These are phyloP conservation scores for Coemansia sp. DNA, from an alignment of 192 early-diverging fungal genomes.

Conservation along the genomic window DNA sequence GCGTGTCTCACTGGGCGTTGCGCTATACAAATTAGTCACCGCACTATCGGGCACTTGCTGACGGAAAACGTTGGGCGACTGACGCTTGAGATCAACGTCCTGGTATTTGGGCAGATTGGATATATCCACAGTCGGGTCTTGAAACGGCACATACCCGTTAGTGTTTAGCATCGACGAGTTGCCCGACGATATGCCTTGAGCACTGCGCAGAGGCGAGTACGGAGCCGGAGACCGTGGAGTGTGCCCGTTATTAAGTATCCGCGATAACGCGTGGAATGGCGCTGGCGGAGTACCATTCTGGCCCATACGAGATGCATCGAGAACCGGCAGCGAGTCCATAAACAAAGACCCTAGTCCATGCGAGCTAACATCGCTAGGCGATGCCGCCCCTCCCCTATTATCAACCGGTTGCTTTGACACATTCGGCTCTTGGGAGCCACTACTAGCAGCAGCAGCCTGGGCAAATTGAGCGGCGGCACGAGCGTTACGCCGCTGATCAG, in stretches of 20 bases:
- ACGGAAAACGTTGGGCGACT: neutral
- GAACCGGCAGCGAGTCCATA: constrained; percentile 28
- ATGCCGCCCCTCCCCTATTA: neutral
- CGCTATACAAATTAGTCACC: neutral
- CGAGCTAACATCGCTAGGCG: constrained; percentile 20
- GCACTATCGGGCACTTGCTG: neutral
- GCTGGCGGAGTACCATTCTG: neutral
- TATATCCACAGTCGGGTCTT: constrained; percentile 53
- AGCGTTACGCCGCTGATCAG: constrained; percentile 11
- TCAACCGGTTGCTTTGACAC: neutral
- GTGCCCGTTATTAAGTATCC: constrained; percentile 9
- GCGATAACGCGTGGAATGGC: constrained; percentile 10
- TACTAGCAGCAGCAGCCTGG: constrained; percentile 2
- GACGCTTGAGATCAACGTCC: constrained; percentile 18
- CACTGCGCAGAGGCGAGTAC: neutral
- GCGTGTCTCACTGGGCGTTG: neutral
- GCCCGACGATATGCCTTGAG: neutral
- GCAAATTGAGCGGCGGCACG: constrained; percentile 25
- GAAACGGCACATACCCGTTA: constrained; percentile 49
- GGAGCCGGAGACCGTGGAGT: constrained; percentile 8
- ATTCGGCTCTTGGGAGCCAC: no score
- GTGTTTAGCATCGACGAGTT: constrained; percentile 9
- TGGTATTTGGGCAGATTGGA: constrained; percentile 31
- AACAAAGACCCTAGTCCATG: constrained; percentile 47
- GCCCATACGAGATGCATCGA: constrained; percentile 18